Evolutionary conservation across 345 rosid genomes (phyloP).

Genomic region (Euphorbia peplus): DNA sequence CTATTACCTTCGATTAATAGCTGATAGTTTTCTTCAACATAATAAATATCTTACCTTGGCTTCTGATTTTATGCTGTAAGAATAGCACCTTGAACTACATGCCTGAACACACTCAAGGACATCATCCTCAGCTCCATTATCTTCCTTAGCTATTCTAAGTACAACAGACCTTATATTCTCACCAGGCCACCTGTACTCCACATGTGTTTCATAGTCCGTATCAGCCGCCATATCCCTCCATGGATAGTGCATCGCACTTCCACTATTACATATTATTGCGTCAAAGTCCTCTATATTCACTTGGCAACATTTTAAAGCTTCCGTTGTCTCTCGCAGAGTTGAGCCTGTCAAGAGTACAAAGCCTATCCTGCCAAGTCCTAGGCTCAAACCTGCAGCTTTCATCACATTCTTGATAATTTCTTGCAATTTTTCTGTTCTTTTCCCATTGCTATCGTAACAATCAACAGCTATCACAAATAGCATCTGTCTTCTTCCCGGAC

Average conservation of each 20-base stretch:
- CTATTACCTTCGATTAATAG: not conserved
- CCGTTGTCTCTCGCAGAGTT: conserved; percentile 52
- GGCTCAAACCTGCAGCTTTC: conserved; percentile 53
- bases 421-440: conserved; percentile 38
- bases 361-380: conserved; percentile 50
- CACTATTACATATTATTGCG: conserved; percentile 80
- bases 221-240: conserved; percentile 75
- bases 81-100: conserved; percentile 59
- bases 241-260: conserved; percentile 74
- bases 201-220: conserved; percentile 64
- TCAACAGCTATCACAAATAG: conserved; percentile 74
- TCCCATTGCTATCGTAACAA: conserved; percentile 49
- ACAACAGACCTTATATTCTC: conserved; percentile 57
- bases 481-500: conserved; percentile 73
- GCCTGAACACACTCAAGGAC: conserved; percentile 40
- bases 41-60: conserved; percentile 44
- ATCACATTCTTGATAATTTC: conserved; percentile 56
- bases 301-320: conserved; percentile 44
- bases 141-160: conserved; percentile 47
- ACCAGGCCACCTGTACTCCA: conserved; percentile 88
- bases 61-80: conserved; percentile 62
- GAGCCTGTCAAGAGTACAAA: conserved; percentile 66
- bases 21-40: not conserved
- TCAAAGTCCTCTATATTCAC: conserved; percentile 74
- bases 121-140: conserved; percentile 51